Evolutionary conservation across 306 rosid genomes (phyloP).

Genomic region (Dalbergia cultrata): DNA sequence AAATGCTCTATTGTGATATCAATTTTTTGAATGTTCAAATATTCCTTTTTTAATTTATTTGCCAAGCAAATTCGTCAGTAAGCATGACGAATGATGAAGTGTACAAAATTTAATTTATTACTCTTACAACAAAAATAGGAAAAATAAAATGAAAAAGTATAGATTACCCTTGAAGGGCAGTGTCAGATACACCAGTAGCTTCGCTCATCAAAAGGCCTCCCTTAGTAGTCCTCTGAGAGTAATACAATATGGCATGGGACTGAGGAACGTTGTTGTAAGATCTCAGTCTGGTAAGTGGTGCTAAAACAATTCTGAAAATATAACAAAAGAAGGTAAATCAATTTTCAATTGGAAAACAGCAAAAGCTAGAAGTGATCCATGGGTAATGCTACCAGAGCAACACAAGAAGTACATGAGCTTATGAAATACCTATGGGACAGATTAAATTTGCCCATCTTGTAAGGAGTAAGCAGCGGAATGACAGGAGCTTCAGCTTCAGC

Average conservation of each 20-base stretch:
- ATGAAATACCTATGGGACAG: slow-evolving; percentile 22
- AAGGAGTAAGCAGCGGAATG: slow-evolving; percentile 36
- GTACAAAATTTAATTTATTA: too few species aligned
- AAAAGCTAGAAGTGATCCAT: too few species aligned
- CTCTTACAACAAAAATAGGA: too few species aligned
- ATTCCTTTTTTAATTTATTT: neutral
- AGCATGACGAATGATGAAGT: too few species aligned
- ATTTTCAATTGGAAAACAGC: too few species aligned
- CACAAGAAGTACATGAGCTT: too few species aligned
- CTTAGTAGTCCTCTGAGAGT: slow-evolving; percentile 59
- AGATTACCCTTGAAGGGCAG: slow-evolving; percentile 45
- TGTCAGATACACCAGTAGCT: slow-evolving; percentile 40
- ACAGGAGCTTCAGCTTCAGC: neutral
- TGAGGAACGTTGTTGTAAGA: slow-evolving; percentile 57
- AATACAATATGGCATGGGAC: slow-evolving; percentile 68
- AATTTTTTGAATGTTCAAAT: too few species aligned
- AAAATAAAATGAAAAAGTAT: neutral
- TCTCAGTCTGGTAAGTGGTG: slow-evolving; percentile 54
- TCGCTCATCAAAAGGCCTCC: slow-evolving; percentile 27
- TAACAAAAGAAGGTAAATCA: neutral
- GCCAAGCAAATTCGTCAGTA: neutral
- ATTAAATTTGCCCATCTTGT: slow-evolving; percentile 38
- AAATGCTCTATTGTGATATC: too few species aligned
- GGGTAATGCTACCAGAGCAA: too few species aligned
- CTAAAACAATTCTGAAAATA: slow-evolving; percentile 57